A percentile compares a stretch with the other conserved stretches of the same genome.
These are phyloP conservation scores for Mycena indigotica DNA, from an alignment of 768 basidiomycete species.

Conservation along the genomic window DNA sequence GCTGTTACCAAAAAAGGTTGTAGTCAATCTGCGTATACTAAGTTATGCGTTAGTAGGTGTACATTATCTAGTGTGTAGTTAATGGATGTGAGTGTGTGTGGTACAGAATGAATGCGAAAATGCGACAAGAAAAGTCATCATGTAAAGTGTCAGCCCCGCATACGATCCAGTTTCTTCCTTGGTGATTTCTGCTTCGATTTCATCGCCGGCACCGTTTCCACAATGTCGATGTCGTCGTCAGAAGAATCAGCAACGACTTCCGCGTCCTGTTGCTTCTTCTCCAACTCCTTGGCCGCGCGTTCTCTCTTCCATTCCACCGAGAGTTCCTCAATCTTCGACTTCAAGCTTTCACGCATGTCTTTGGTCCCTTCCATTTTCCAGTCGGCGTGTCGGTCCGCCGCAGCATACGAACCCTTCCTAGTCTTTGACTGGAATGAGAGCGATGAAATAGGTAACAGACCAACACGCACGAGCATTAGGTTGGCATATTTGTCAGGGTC, in stretches of 20 bases:
- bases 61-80: not conserved
- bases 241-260: conserved; percentile 35
- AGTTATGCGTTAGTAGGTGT: not conserved
- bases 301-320: conserved; percentile 57
- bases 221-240: conserved; percentile 47
- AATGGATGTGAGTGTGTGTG: not conserved
- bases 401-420: conserved; percentile 18
- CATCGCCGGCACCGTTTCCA: conserved; percentile 28
- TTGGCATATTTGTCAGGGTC: conserved; percentile 55
- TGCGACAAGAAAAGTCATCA: not conserved
- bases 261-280: conserved; percentile 39
- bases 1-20: not conserved
- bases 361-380: conserved; percentile 58
- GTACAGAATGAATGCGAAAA: not conserved
- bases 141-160: not conserved
- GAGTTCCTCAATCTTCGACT: conserved; percentile 43
- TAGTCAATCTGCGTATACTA: not conserved
- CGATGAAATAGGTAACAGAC: not conserved
- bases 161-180: not conserved
- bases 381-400: conserved; percentile 42
- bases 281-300: conserved; percentile 42
- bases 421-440: not conserved
- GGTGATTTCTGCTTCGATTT: not conserved
- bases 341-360: conserved; percentile 49
- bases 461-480: conserved; percentile 50